These are phyloP conservation scores for Starmera amethionina DNA, from an alignment of 805 yeast species.

Conservation along the genomic window DNA sequence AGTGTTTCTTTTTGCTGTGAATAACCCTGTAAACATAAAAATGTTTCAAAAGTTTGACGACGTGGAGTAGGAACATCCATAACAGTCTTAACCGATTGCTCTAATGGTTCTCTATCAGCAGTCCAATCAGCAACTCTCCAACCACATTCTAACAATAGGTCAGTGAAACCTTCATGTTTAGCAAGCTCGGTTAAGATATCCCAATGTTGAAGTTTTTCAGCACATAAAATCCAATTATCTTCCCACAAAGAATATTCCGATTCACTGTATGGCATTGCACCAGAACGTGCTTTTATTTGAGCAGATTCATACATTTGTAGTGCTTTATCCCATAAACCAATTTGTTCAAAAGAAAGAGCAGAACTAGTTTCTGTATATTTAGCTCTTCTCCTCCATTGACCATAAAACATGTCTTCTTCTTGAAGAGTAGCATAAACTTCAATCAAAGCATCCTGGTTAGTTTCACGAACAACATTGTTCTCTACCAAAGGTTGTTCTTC, in stretches of 20 bases:
- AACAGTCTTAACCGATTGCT: slow-evolving; percentile 87
- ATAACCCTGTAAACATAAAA: slow-evolving; percentile 84
- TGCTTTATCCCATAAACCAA: slow-evolving; percentile 92
- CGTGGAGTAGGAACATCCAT: slow-evolving; percentile 99
- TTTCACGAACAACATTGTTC: slow-evolving; percentile 67
- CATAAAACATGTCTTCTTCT: slow-evolving; percentile 96
- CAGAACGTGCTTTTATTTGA: slow-evolving; percentile 92
- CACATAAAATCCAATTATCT: slow-evolving; percentile 96
- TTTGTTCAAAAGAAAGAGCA: slow-evolving; percentile 89
- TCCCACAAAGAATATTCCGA: slow-evolving; percentile 96
- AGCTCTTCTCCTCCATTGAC: slow-evolving; percentile 94
- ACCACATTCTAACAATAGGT: slow-evolving; percentile 91
- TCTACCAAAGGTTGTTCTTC: slow-evolving; percentile 49
- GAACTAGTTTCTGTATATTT: slow-evolving; percentile 89
- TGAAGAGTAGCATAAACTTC: slow-evolving; percentile 83
- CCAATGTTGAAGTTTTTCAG: slow-evolving; percentile 97
- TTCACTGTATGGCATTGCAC: slow-evolving; percentile 90
- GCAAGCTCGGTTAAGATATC: slow-evolving; percentile 93
- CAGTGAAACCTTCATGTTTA: slow-evolving; percentile 96
- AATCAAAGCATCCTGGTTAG: slow-evolving; percentile 81
- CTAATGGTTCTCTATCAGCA: slow-evolving; percentile 87
- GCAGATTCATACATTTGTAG: slow-evolving; percentile 92
- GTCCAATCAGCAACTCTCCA: slow-evolving; percentile 99
- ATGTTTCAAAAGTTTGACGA: slow-evolving; percentile 91
- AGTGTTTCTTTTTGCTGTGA: slow-evolving; percentile 84